Conservation (phyloP, 1,284 basidiomycete species). For the Papiliotrema nemorosa region DNA sequence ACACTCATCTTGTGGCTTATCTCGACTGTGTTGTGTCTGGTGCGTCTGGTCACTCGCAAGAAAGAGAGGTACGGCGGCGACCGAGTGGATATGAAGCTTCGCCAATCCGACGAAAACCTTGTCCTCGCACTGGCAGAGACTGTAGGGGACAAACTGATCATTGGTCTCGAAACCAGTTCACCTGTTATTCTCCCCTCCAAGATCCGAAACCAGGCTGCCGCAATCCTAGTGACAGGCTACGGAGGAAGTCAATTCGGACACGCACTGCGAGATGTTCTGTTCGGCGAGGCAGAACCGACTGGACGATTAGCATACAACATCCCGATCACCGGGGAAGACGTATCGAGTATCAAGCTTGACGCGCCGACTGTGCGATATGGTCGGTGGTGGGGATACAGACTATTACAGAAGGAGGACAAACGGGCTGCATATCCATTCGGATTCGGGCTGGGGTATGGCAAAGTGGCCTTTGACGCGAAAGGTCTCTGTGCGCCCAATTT, state of each 20-base stretch:
- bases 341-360: not conserved
- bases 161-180: not conserved
- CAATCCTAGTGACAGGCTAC: not conserved
- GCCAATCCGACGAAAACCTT: not conserved
- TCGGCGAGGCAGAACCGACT: not conserved
- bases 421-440: not conserved
- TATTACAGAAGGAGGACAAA: not conserved
- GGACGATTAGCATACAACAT: not conserved
- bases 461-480: not conserved
- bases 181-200: not conserved
- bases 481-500: not conserved
- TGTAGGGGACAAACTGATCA: not conserved
- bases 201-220: not conserved
- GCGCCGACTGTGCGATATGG: not conserved
- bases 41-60: too few relatives aligned
- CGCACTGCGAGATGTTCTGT: not conserved
- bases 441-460: not conserved
- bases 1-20: not conserved
- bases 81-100: not conserved
- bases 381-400: not conserved
- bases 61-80: too few relatives aligned
- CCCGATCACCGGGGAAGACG: not conserved
- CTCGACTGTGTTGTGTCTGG: too few relatives aligned
- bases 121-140: not conserved
- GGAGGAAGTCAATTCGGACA: not conserved